phyloP scores from a whole-genome alignment of 2,329 filamentous ascomycete genomes.

The Cryoendolithus antarcticus region DNA sequence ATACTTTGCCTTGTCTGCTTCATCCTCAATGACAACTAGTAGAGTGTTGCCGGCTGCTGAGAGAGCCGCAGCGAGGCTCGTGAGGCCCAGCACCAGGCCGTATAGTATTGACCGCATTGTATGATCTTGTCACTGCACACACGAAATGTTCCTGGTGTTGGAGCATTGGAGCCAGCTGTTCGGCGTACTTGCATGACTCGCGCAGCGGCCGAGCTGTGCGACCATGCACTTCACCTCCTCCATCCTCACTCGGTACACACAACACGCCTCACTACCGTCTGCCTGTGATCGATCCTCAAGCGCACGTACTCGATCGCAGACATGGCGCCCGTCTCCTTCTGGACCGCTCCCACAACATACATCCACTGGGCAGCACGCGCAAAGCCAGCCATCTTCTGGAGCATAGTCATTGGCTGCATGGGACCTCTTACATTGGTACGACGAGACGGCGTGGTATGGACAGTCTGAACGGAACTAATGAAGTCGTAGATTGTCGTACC shows the following conservation, averaged over 20 bases:
- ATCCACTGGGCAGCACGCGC: conserved; percentile 77
- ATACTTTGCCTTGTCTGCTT: conserved; percentile 68
- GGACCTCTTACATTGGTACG: conserved; percentile 55
- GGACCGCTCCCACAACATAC: conserved; percentile 71
- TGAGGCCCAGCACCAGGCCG: conserved; percentile 49
- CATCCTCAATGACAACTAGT: conserved; percentile 76
- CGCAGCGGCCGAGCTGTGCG: too few relatives aligned
- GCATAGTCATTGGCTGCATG: conserved; percentile 56
- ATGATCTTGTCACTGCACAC: too few relatives aligned
- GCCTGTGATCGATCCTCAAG: too few relatives aligned
- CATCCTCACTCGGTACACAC: too few relatives aligned
- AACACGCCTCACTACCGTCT: too few relatives aligned
- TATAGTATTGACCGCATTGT: conserved; percentile 22
- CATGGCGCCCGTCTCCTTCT: conserved; percentile 72
- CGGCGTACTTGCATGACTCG: too few relatives aligned
- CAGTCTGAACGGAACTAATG: background rate
- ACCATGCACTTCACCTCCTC: too few relatives aligned
- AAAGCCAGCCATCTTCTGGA: conserved; percentile 86
- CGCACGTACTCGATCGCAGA: too few relatives aligned
- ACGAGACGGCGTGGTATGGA: background rate
- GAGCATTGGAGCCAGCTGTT: too few relatives aligned
- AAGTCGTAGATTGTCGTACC: conserved; percentile 46
- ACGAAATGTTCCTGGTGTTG: too few relatives aligned
- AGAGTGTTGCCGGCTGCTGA: conserved; percentile 70
- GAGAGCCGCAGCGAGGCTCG: conserved; percentile 57